Conservation (phyloP, 441 rosid genomes). For the Melastoma candidum region DNA sequence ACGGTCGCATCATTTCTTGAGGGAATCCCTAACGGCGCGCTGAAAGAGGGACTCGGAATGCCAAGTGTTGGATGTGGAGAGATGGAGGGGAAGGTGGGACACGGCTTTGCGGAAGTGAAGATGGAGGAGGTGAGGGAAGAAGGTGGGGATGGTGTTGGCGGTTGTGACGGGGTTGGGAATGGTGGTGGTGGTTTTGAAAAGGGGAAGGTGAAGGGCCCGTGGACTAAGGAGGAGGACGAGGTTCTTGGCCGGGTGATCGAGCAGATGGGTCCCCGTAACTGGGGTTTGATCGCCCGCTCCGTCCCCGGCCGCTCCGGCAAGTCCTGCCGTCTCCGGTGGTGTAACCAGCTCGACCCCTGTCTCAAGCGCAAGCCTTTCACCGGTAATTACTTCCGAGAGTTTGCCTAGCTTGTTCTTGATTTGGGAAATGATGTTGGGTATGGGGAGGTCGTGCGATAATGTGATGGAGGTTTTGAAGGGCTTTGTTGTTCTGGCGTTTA, state of each 20-base stretch:
- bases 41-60: background rate
- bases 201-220: conserved; percentile 54
- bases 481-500: too few relatives aligned
- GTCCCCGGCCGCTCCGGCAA: conserved; percentile 90
- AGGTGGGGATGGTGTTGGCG: conserved; percentile 11
- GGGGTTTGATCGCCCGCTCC: conserved; percentile 90
- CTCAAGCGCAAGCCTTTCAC: conserved; percentile 84
- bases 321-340: conserved; percentile 90
- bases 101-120: conserved; percentile 6
- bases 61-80: too few relatives aligned
- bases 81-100: background rate
- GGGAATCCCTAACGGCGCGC: too few relatives aligned
- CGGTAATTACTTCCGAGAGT: conserved; percentile 23
- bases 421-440: background rate
- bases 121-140: conserved; percentile 21
- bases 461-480: too few relatives aligned
- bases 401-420: background rate
- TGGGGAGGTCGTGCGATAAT: too few relatives aligned
- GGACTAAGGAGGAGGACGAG: conserved; percentile 89
- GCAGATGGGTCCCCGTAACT: conserved; percentile 78
- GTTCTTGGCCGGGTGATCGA: conserved; percentile 47
- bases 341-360: conserved; percentile 89
- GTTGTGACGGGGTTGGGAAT: conserved; percentile 3
- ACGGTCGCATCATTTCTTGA: background rate
- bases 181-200: conserved; percentile 5